Conservation (phyloP, 768 basidiomycete species). For the Boletus barrowsii region DNA sequence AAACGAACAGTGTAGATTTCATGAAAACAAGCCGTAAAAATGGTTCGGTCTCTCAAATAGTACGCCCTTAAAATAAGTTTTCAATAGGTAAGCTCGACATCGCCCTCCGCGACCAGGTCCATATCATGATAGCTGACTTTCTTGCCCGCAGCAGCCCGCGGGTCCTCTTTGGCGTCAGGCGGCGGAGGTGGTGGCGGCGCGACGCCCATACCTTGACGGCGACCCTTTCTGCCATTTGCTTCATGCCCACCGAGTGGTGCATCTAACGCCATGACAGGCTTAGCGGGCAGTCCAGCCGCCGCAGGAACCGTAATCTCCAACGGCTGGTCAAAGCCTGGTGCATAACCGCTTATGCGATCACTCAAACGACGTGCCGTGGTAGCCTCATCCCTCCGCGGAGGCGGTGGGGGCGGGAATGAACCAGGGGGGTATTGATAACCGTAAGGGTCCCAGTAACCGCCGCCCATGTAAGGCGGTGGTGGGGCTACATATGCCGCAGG, state of each 20-base stretch:
- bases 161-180: conserved; percentile 89
- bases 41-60: conserved; percentile 24
- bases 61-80: conserved; percentile 18
- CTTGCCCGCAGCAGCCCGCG: conserved; percentile 82
- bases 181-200: conserved; percentile 77
- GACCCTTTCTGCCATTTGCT: conserved; percentile 33
- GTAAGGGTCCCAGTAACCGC: conserved; percentile 47
- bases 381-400: conserved; percentile 55
- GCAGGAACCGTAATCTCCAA: conserved; percentile 50
- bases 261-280: conserved; percentile 59
- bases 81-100: conserved; percentile 53
- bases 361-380: conserved; percentile 64
- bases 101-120: conserved; percentile 86
- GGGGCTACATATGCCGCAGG: conserved; percentile 34
- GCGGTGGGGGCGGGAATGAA: conserved; percentile 34
- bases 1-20: conserved; percentile 26
- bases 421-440: conserved; percentile 40
- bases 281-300: conserved; percentile 75
- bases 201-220: conserved; percentile 37
- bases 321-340: conserved; percentile 44
- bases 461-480: conserved; percentile 38
- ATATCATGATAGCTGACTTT: conserved; percentile 94
- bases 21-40: conserved; percentile 22
- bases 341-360: conserved; percentile 79
- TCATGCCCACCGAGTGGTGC: conserved; percentile 45